A percentile compares a stretch with the other conserved stretches of the same genome.
Conservation (phyloP, 371 early-diverging fungal species). For the Mucor saturninus region DNA sequence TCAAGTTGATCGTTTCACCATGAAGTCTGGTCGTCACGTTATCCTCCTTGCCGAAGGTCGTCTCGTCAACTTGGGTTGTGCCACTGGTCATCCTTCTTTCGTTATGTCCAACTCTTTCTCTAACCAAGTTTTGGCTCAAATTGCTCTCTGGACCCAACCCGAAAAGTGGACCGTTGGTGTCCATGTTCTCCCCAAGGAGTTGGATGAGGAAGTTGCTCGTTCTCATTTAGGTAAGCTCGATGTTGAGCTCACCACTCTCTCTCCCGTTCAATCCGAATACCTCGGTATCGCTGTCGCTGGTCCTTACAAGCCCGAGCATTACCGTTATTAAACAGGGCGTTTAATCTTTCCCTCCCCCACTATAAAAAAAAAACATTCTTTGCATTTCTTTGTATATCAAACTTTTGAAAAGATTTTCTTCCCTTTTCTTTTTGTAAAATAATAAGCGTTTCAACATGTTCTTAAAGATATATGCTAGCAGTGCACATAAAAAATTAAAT, state of each 20-base stretch:
- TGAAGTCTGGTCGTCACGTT: conserved; percentile 93
- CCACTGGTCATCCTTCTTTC: conserved; percentile 98
- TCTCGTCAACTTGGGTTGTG: conserved; percentile 99
- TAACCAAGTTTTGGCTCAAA: conserved; percentile 98
- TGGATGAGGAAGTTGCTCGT: conserved; percentile 98
- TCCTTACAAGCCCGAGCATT: conserved; percentile 97
- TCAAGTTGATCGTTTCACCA: conserved; percentile 97
- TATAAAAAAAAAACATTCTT: background rate
- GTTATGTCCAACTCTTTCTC: conserved; percentile 99
- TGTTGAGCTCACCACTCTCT: conserved; percentile 86
- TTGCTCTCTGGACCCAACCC: conserved; percentile 96
- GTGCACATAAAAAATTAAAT: conserved; percentile 34
- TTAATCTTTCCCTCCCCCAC: conserved; percentile 2
- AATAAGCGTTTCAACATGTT: conserved; percentile 55
- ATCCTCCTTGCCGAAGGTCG: conserved; percentile 98
- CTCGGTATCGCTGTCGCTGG: conserved; percentile 84
- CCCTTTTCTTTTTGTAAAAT: conserved; percentile 16
- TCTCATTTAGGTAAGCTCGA: conserved; percentile 96
- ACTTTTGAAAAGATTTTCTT: background rate
- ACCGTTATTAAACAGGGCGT: conserved; percentile 75
- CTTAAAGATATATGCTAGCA: conserved; percentile 26
- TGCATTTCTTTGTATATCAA: conserved; percentile 28
- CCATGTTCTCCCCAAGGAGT: conserved; percentile 98
- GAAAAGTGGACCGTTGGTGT: conserved; percentile 93
- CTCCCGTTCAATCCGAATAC: conserved; percentile 84